Evolutionary conservation across 345 rosid species (phyloP).

Genomic region (Nasturtium officinale): DNA sequence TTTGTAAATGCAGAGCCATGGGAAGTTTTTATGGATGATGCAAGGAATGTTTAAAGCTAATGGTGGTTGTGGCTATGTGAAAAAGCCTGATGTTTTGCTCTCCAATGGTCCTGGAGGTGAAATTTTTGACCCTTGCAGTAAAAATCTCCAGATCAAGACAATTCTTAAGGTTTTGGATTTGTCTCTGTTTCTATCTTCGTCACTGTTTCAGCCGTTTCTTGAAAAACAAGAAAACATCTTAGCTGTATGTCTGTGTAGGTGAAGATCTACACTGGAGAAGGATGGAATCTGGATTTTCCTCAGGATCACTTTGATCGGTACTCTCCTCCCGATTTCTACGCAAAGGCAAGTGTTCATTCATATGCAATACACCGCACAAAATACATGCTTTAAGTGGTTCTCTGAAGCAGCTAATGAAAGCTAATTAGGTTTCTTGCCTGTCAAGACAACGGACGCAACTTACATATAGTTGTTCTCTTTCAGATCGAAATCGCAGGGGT

Average conservation of each 20-base stretch:
- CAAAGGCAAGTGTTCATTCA: conserved; percentile 50
- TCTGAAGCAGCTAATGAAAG: background rate
- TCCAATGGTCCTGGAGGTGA: conserved; percentile 35
- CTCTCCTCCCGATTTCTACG: conserved; percentile 87
- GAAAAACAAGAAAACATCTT: conserved; percentile 13
- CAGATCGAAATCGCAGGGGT: conserved; percentile 73
- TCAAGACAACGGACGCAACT: background rate
- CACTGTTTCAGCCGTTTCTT: conserved; percentile 4
- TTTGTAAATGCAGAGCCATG: conserved; percentile 54
- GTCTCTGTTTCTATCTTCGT: background rate
- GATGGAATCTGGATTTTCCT: conserved; percentile 77
- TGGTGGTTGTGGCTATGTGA: conserved; percentile 84
- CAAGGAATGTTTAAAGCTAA: conserved; percentile 89
- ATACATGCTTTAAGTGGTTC: background rate
- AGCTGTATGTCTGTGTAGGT: conserved; percentile 26
- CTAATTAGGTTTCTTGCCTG: conserved; percentile 1
- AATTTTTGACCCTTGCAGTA: conserved; percentile 56
- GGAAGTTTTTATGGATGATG: conserved; percentile 75
- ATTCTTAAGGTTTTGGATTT: conserved; percentile 52
- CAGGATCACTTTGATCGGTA: conserved; percentile 67
- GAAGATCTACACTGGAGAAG: conserved; percentile 76
- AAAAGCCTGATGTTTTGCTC: conserved; percentile 72
- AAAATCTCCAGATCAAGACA: conserved; percentile 46
- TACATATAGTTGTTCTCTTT: background rate
- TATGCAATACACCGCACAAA: background rate